A percentile compares a stretch with the other conserved stretches of the same genome.
phyloP scores from a whole-genome alignment of 2,329 filamentous ascomycete genomes.

The Graphium sp. region DNA sequence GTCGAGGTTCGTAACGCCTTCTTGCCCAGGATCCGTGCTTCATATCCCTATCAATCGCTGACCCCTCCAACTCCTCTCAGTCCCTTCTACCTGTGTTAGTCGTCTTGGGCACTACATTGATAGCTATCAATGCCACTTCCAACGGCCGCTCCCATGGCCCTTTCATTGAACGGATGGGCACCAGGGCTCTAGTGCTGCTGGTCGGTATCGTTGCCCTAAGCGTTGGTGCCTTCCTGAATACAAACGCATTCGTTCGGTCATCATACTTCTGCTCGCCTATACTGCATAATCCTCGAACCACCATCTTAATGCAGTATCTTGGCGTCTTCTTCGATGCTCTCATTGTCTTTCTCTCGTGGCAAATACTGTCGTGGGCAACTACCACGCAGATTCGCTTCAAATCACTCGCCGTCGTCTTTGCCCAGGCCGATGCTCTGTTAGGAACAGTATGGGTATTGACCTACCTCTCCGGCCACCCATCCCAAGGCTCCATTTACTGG shows the following conservation, averaged over 20 bases:
- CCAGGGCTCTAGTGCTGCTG: too few species aligned
- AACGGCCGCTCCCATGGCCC: too few species aligned
- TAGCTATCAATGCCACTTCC: too few species aligned
- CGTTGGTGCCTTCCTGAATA: constrained; percentile 22
- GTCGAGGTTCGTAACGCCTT: constrained; percentile 30
- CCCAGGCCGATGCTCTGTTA: constrained; percentile 8
- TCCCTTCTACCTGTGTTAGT: too few species aligned
- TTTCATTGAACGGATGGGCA: too few species aligned
- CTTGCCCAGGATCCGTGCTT: too few species aligned
- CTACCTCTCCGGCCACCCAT: constrained; percentile 11
- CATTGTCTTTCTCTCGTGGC: constrained; percentile 31
- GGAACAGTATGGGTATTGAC: constrained; percentile 17
- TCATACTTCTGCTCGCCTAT: constrained; percentile 32
- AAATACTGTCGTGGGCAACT: constrained; percentile 30
- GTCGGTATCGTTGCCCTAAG: constrained; percentile 20
- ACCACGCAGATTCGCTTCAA: constrained; percentile 28
- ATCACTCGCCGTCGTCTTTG: constrained; percentile 23
- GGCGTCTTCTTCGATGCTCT: constrained; percentile 27
- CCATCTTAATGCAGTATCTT: constrained; percentile 22
- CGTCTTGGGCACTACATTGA: too few species aligned
- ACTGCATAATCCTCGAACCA: constrained; percentile 18
- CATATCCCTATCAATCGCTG: too few species aligned
- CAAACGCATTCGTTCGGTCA: constrained; percentile 21
- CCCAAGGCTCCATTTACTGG: constrained; percentile 6
- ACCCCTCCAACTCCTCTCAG: too few species aligned